Evolutionary conservation across 1,139 yeast species (phyloP), one percentile per base, ranked within the genome.

Genomic region (Yamadazyma triangularis): DNA sequence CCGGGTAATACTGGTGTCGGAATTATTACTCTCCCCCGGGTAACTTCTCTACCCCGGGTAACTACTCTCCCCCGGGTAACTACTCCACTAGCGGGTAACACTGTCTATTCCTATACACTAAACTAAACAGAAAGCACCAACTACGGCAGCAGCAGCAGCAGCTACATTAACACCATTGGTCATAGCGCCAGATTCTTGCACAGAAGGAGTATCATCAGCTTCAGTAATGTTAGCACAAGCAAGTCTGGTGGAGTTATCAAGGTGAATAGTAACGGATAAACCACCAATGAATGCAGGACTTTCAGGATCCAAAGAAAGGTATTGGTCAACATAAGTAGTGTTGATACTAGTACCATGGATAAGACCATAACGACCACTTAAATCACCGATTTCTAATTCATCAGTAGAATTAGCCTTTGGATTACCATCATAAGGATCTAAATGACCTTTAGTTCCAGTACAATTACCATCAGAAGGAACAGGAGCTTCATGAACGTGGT

Each of bases 381-480:
- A 61, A 41, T 66, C 71, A 31, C 72, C 69, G 25, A 58, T 58
- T 45, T 64, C 67, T 38, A 41, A 42, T 21, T 46, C 55, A 11
- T 53, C 54, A 8, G 50, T 40, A 11, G 44, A 34, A 13, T 60
- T 49, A 19, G 63, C 53, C 24, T 48, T 50, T 4, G 44, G 44
- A 19, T 44, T 36, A 15, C 73, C 73, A 30, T 49, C 43, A 52
- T 48, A 66, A 24, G 73, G 72, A 44, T 67, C 56, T 41, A 66
- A 61, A 47, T 64, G 70, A 14, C 39, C 55, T 27, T 35, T 34
- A 16, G 73, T 62, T 24, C 58, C 70, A 22, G 57, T 50, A 50
- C 73, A 67, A 46, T 58, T 56, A 14, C 70, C 71, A 35, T 58
- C 48, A 7, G 55, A 29, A 7, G 70, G 71, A 23, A 66, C 70